These are phyloP conservation scores for Celoporthe dispersa DNA, from an alignment of 2,329 filamentous ascomycete species.

Conservation along the genomic window DNA sequence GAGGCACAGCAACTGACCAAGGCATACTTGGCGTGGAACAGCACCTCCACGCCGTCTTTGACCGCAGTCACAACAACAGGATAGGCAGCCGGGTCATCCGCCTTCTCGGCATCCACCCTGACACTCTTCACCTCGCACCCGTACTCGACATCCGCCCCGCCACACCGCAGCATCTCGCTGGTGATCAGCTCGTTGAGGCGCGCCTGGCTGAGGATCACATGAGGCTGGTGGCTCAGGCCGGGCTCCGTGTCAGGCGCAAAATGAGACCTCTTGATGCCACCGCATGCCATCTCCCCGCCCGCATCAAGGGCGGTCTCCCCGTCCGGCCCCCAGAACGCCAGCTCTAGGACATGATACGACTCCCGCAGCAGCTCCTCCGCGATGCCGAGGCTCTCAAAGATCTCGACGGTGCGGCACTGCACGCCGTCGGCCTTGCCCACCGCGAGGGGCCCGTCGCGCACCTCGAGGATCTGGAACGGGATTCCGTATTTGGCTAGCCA, in stretches of 20 bases:
- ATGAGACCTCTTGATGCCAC: conserved; percentile 50
- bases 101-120: conserved; percentile 50
- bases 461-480: conserved; percentile 61
- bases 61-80: conserved; percentile 49
- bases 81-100: conserved; percentile 44
- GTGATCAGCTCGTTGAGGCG: conserved; percentile 59
- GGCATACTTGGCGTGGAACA: conserved; percentile 54
- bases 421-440: conserved; percentile 68
- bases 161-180: conserved; percentile 48
- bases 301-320: conserved; percentile 14
- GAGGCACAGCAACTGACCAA: conserved; percentile 46
- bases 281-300: conserved; percentile 17
- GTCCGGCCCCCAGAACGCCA: conserved; percentile 58
- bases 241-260: conserved; percentile 58
- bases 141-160: conserved; percentile 54
- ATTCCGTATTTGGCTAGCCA: conserved; percentile 65
- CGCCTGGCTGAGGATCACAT: conserved; percentile 62
- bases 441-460: conserved; percentile 55
- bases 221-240: conserved; percentile 56
- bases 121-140: conserved; percentile 55
- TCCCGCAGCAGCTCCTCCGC: conserved; percentile 58
- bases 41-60: conserved; percentile 44
- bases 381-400: conserved; percentile 64
- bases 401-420: conserved; percentile 64
- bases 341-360: conserved; percentile 61